Evolutionary conservation across 2,329 filamentous ascomycete species (phyloP), one percentile per base, ranked within the genome.

Genomic region (Penicillium freii): DNA sequence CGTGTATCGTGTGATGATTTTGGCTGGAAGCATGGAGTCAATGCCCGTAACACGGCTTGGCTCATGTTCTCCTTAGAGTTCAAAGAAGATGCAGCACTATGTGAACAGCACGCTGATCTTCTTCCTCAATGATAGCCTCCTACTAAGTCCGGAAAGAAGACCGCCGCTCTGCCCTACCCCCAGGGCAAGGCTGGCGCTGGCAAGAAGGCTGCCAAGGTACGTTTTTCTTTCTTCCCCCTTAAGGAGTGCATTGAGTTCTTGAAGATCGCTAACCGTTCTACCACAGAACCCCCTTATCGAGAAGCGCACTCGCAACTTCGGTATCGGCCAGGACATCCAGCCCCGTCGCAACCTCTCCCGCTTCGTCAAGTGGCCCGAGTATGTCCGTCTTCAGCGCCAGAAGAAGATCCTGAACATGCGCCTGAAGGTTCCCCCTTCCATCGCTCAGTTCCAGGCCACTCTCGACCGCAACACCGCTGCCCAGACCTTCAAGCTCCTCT

Each of bases 71-170:
- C 91, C 88, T 82, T 95, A 95, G 91, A 96, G 91, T 89, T 89
- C 81, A 89, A 86, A 88, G 87, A 90, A 91, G 88, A 90, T 84
- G 76, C 79, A 83, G 82, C 71, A 70, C 65, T 86, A 87, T 84
- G 83, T 88, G 88, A 85, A 87, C 85, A 83, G 85, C 81, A 84
- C 79, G 89, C 92, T 97, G 90, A 76, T 91, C 88, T 91, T 96
- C 90, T 94, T 95, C 91, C 93, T 97, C 93, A 94, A 97, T 97
- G 92, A 97, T 84, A 97, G 94, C 91, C 94, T 89, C 90, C 93
- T 79, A 38, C 46, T 47, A 99, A 97, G 85, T 74, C 78, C 75
- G 92, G 92, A 85, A 97, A 97, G 90, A 97, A 97, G 87, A 88
- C 91, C 82, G 94, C 94, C 75, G 84, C 94, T 79, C 92, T 94